These are phyloP conservation scores for Monosporozyma unispora DNA, from an alignment of 805 yeast species.

Conservation along the genomic window DNA sequence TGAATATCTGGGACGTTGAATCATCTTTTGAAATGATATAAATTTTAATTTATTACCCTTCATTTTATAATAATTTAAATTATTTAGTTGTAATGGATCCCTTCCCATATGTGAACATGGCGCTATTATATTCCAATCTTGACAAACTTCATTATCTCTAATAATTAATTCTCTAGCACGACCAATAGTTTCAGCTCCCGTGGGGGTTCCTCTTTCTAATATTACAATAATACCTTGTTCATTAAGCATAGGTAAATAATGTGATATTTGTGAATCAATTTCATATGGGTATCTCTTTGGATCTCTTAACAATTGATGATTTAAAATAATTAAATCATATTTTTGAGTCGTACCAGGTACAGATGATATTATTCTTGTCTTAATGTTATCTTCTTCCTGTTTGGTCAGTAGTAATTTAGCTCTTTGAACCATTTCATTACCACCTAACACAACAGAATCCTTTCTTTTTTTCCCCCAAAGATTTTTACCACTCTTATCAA, in stretches of 20 bases:
- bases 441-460: slow-evolving; percentile 66
- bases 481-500: neutral
- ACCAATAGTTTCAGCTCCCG: slow-evolving; percentile 82
- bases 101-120: slow-evolving; percentile 85
- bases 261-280: slow-evolving; percentile 58
- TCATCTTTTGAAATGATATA: slow-evolving; percentile 64
- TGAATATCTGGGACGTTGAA: slow-evolving; percentile 70
- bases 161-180: slow-evolving; percentile 83
- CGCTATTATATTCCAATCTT: slow-evolving; percentile 48
- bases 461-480: slow-evolving; percentile 28
- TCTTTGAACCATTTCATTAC: slow-evolving; percentile 63
- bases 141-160: slow-evolving; percentile 59
- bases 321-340: slow-evolving; percentile 77
- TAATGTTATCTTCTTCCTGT: neutral
- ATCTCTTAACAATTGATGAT: slow-evolving; percentile 63
- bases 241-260: slow-evolving; percentile 48
- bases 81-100: slow-evolving; percentile 79
- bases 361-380: slow-evolving; percentile 10
- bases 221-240: slow-evolving; percentile 77
- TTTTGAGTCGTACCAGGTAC: slow-evolving; percentile 38
- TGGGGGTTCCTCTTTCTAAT: slow-evolving; percentile 81
- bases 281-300: slow-evolving; percentile 57
- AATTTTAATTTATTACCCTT: slow-evolving; percentile 56
- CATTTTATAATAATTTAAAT: slow-evolving; percentile 54
- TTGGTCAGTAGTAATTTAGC: slow-evolving; percentile 39